Base-by-base conservation (phyloP, 768 basidiomycete genomes). In the Tulasnella calospora region DNA sequence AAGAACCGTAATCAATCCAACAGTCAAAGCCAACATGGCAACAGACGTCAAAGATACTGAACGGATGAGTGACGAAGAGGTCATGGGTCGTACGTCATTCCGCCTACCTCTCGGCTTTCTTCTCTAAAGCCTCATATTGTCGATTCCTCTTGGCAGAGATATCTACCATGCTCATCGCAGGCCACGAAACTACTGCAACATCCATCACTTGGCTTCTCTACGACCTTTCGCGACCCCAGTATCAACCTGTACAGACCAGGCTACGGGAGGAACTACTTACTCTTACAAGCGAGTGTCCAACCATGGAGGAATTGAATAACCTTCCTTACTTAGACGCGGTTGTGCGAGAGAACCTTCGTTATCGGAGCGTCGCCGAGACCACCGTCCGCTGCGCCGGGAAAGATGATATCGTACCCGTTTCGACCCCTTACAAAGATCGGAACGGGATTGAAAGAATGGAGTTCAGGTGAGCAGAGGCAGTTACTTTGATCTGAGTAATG, bases 151-250 rank as follows among this genome's bases (percentile, higher is more conserved):
- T 35, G 69, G 40, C 80, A 90, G 90, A 91, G 86, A 87, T 90
- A 0, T 88, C 89, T 0, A 91, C 90, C 0, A 90, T 90, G 83
- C 81, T 91, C 13, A 85, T 89, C 1, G 89, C 90, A 0, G 90
- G 90, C 3, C 89, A 90, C 80, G 89, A 90, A 79, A 90, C 89
- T 0, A 89, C 89, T 73, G 76, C 55, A 15, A 86, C 87, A 1
- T 87, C 85, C 0, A 85, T 87, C 1, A 86, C 87, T 3, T 93
- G 92, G 91, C 87, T 88, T 6, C 83, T 93, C 0, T 91, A 86
- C 80, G 87, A 88, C 0, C 84, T 93, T 7, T 84, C 88, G 5
- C 47, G 23, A 12, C 46, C 46, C 0, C 85, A 88, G 78, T 80
- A 88, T 61, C 85, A 86, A 0, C 84, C 86, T 0, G 83, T 88